A percentile compares a stretch with the other conserved stretches of the same genome.
These are phyloP conservation scores for Hygrophorus pudorinus DNA, from an alignment of 768 basidiomycete species.

Conservation along the genomic window DNA sequence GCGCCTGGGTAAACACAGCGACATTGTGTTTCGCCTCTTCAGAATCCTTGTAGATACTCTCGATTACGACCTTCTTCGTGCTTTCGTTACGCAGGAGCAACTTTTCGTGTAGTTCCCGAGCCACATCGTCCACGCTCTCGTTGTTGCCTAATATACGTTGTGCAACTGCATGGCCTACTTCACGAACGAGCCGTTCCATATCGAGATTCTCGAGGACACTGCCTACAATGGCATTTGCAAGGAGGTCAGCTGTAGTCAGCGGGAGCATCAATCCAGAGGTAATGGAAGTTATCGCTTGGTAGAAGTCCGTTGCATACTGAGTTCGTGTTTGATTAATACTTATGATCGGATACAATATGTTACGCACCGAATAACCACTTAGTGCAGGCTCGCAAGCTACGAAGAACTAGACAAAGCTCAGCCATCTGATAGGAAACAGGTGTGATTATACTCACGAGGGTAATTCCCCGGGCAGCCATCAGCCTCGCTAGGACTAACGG, in stretches of 20 bases:
- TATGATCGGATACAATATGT: slow-evolving; percentile 3
- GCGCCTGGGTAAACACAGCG: slow-evolving; percentile 66
- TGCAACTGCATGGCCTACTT: slow-evolving; percentile 91
- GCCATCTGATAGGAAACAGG: slow-evolving; percentile 7
- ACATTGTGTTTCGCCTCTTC: slow-evolving; percentile 89
- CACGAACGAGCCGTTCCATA: slow-evolving; percentile 92
- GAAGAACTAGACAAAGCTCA: slow-evolving; percentile 58
- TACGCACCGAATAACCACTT: slow-evolving; percentile 77
- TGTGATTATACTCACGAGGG: slow-evolving; percentile 47
- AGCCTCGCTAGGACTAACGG: slow-evolving; percentile 77
- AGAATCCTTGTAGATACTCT: slow-evolving; percentile 91
- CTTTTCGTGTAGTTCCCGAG: slow-evolving; percentile 86
- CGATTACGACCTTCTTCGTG: slow-evolving; percentile 94
- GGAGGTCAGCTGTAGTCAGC: slow-evolving; percentile 86
- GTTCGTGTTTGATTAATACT: background rate
- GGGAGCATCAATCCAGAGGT: slow-evolving; percentile 96
- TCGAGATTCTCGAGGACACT: slow-evolving; percentile 96
- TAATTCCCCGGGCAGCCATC: slow-evolving; percentile 89
- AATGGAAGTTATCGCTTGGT: slow-evolving; percentile 83
- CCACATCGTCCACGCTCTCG: slow-evolving; percentile 95
- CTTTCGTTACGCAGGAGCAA: slow-evolving; percentile 87
- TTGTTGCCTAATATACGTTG: slow-evolving; percentile 87
- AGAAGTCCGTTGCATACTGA: slow-evolving; percentile 90
- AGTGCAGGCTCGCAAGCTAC: slow-evolving; percentile 98
- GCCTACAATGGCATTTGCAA: slow-evolving; percentile 93